A percentile compares a stretch with the other conserved stretches of the same genome.
Evolutionary conservation across 108 stramenopile genomes (phyloP).

Genomic region (Nitzschia putrida): DNA sequence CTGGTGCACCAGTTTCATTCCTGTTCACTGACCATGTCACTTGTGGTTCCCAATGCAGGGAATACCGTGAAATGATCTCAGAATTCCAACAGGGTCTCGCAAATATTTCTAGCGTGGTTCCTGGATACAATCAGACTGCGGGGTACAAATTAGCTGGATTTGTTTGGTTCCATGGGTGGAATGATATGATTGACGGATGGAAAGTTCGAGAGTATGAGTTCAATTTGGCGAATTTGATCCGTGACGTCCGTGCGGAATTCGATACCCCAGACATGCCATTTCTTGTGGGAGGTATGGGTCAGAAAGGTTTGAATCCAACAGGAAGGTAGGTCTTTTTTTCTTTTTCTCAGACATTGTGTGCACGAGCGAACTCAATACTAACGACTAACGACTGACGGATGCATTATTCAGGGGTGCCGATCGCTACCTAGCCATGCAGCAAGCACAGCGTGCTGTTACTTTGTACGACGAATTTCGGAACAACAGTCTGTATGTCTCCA

Average conservation of each 20-base stretch:
- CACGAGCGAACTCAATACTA: no score
- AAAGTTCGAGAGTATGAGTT: slow-evolving; percentile 30
- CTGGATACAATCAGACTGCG: neutral
- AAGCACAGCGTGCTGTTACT: slow-evolving; percentile 18
- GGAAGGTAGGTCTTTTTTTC: slow-evolving; percentile 1
- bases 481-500: slow-evolving; percentile 26
- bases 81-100: slow-evolving; percentile 1
- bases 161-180: slow-evolving; percentile 56
- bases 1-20: no score
- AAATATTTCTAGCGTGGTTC: slow-evolving; percentile 16
- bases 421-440: slow-evolving; percentile 14
- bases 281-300: slow-evolving; percentile 35
- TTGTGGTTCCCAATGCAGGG: neutral
- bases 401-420: slow-evolving; percentile 5
- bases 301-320: slow-evolving; percentile 11
- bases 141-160: slow-evolving; percentile 36
- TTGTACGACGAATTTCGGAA: slow-evolving; percentile 25
- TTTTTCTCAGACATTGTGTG: no score
- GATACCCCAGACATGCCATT: slow-evolving; percentile 36
- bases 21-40: neutral
- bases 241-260: slow-evolving; percentile 43
- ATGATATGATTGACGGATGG: slow-evolving; percentile 29
- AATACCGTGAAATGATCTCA: slow-evolving; percentile 17
- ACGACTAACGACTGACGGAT: no score
- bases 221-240: slow-evolving; percentile 46